Conservation (phyloP, 2,329 filamentous ascomycete genomes). For the Exophiala calicioides region DNA sequence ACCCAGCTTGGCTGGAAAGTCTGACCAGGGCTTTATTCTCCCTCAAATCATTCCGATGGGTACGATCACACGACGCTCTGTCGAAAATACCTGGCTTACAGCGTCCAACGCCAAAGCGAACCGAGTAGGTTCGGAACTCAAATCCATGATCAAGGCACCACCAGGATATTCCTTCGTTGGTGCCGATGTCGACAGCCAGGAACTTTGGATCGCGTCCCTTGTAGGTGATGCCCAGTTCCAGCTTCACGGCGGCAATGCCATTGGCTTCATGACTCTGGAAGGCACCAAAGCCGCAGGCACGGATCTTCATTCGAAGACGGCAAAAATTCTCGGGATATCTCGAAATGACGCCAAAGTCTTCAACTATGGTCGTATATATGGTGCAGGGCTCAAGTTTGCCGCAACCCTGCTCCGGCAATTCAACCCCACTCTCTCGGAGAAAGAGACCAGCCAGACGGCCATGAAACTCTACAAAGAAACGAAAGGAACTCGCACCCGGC, state of each 20-base stretch:
- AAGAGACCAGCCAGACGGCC: slow-evolving; percentile 73
- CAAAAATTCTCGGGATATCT: slow-evolving; percentile 86
- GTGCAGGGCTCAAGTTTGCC: slow-evolving; percentile 93
- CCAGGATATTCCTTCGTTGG: slow-evolving; percentile 91
- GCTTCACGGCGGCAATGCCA: slow-evolving; percentile 91
- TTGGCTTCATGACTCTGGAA: slow-evolving; percentile 98
- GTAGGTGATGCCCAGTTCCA: slow-evolving; percentile 94
- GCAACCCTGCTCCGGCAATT: slow-evolving; percentile 88
- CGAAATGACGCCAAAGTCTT: slow-evolving; percentile 96
- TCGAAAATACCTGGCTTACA: slow-evolving; percentile 98
- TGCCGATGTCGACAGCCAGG: slow-evolving; percentile 94
- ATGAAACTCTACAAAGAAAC: slow-evolving; percentile 81
- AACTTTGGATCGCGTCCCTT: slow-evolving; percentile 96
- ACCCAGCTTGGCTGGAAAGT: slow-evolving; percentile 29
- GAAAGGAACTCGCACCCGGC: slow-evolving; percentile 82
- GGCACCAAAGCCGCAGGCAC: slow-evolving; percentile 92
- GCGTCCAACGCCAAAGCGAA: slow-evolving; percentile 97
- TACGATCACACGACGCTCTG: slow-evolving; percentile 88
- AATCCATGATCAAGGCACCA: slow-evolving; percentile 93
- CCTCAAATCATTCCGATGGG: slow-evolving; percentile 98
- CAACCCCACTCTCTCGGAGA: slow-evolving; percentile 79
- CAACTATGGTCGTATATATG: slow-evolving; percentile 98
- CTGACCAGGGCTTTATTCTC: slow-evolving; percentile 75
- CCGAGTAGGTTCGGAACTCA: slow-evolving; percentile 92
- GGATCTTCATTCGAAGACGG: slow-evolving; percentile 91